Base-by-base conservation (phyloP, 176 grass and related monocot genomes). In the Phoenix dactylifera region DNA sequence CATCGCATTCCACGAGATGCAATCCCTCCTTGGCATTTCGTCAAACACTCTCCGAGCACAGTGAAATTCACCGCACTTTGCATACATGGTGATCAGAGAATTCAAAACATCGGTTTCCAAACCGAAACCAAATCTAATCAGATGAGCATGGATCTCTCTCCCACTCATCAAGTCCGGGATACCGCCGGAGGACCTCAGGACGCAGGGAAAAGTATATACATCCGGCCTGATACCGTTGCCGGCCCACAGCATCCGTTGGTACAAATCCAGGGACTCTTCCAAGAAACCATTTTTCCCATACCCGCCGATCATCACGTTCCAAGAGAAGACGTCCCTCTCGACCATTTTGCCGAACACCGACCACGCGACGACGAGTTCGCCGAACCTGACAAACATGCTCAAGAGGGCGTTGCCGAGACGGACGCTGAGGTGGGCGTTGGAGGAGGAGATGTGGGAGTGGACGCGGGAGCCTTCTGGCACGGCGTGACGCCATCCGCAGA, bases 1-100 rank as follows among this genome's bases (percentile, higher is more conserved):
- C 87, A 97, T 91, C 0, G 92, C 87, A 39, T 90, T 97, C 92
- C 92, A 88, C 15, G 92, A 97, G 49, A 97, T 88, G 20, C 75
- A 77, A 24, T 88, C 86, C 39, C 73, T 82, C 23, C 77, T 4
- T 3, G 58, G 51, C 80, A 97, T 91, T 64, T 55, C 25, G 15
- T 85, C 92, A 62, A 97, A 97, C 55, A 97, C 84, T 72, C 80
- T 87, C 1, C 87, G 75, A 0, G 87, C 92, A 59, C 55, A 60
- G 14, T 59, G 52, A 6, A 54, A 44, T 65, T 91, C 81, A 16
- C 87, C 62, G 1, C 87, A 91, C 64, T 97, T 97, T 17, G 83
- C 68, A 55, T 97, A 97, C 92, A 97, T 97, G 0, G 84, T 91
- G 16, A 97, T 76, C 4, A 97, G 56, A 4, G 92, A 78, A 52